These are phyloP conservation scores for Anisodus acutangulus DNA, from an alignment of 257 asterid species.

Conservation along the genomic window DNA sequence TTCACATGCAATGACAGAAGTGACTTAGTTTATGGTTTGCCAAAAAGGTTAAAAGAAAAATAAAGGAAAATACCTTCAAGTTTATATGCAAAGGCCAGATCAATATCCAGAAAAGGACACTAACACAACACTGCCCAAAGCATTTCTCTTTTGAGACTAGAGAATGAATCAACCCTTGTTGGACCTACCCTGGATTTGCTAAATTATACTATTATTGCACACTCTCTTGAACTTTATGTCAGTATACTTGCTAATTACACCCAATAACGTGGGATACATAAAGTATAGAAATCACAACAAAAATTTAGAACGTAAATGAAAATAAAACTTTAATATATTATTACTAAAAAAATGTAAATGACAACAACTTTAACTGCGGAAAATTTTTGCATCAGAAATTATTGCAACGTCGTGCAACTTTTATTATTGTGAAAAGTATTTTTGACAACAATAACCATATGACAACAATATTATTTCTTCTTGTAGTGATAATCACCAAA, in stretches of 20 bases:
- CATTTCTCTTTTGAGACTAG: conserved; percentile 24
- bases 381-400: no score
- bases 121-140: conserved; percentile 9
- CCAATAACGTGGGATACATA: neutral
- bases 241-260: neutral
- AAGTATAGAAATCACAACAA: no score
- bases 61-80: neutral
- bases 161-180: neutral
- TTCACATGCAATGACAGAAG: neutral
- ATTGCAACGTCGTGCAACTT: no score
- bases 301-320: no score
- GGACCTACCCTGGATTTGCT: neutral
- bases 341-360: no score
- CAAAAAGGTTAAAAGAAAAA: neutral
- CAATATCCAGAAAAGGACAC: conserved; percentile 8
- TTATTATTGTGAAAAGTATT: no score
- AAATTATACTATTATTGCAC: neutral
- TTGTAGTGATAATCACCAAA: no score
- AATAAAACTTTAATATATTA: no score
- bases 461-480: no score
- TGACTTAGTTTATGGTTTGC: neutral
- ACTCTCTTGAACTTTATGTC: neutral
- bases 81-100: neutral
- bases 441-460: no score
- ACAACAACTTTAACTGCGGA: no score